Percentiles rank a stretch among this genome's conserved stretches.
These are phyloP conservation scores for Cyclospora cayetanensis DNA, from an alignment of 169 alveolate species.

Conservation along the genomic window DNA sequence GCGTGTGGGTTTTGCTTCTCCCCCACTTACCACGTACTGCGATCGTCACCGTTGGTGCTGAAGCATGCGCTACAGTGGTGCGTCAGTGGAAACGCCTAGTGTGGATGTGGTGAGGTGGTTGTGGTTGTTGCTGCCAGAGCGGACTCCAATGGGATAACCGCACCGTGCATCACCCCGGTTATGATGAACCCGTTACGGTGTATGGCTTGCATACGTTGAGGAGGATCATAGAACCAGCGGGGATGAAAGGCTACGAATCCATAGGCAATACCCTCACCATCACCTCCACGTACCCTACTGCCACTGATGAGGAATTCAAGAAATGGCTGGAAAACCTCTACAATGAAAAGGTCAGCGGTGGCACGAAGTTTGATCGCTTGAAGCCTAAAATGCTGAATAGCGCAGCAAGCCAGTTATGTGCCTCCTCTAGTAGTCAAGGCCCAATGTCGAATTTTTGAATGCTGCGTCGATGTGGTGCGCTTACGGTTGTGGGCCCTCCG, in stretches of 20 bases:
- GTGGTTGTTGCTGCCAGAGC: background rate
- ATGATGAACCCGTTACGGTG: no score
- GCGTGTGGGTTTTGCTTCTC: background rate
- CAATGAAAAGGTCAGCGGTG: background rate
- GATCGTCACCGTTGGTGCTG: background rate
- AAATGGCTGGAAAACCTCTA: background rate
- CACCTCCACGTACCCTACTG: background rate
- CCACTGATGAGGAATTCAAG: background rate
- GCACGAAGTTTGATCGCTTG: no score
- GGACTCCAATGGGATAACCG: background rate
- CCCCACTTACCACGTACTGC: background rate
- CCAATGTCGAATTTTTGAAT: no score
- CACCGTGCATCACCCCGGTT: background rate
- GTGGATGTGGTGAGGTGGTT: background rate
- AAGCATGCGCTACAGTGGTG: background rate
- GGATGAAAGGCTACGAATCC: background rate
- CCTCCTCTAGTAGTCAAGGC: no score
- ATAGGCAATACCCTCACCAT: background rate
- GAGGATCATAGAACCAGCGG: background rate
- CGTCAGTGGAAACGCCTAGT: background rate
- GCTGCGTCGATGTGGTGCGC: no score
- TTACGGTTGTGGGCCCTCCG: no score
- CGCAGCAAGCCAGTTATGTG: no score
- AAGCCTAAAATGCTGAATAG: no score
- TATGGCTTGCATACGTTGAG: background rate